phyloP scores from a whole-genome alignment of 163 green algal genomes.

The Chloromonas sp. region DNA sequence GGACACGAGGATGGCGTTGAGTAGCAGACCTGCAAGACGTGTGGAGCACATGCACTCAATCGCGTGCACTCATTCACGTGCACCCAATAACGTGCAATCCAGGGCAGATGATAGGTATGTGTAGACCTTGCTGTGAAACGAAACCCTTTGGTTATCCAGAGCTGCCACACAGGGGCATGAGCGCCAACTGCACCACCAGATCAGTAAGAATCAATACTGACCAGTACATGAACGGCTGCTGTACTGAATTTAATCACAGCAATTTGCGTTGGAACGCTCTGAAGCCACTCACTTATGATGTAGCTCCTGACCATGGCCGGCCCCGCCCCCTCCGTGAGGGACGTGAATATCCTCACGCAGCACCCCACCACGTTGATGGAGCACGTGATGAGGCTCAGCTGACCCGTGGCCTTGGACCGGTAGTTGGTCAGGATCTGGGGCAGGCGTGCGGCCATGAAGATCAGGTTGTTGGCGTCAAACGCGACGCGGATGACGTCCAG shows the following conservation, averaged over 20 bases:
- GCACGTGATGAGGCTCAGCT: constrained; percentile 57
- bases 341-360: constrained; percentile 76
- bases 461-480: constrained; percentile 69
- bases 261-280: too few relatives aligned
- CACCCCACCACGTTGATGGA: constrained; percentile 53
- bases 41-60: background rate
- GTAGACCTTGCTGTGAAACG: too few relatives aligned
- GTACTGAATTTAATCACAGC: too few relatives aligned
- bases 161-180: background rate
- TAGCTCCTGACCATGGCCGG: constrained; percentile 72
- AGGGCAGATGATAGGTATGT: too few relatives aligned
- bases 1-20: background rate
- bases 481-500: background rate
- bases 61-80: too few relatives aligned
- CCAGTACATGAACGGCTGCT: too few relatives aligned
- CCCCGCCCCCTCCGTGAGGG: constrained; percentile 60
- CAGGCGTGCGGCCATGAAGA: constrained; percentile 66
- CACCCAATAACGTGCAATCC: too few relatives aligned
- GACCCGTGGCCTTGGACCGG: constrained; percentile 50
- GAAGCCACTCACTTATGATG: constrained; percentile 48
- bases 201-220: background rate
- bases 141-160: background rate
- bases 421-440: constrained; percentile 73
- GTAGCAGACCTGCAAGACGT: background rate
- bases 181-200: background rate